Evolutionary conservation across 768 basidiomycete genomes (phyloP), one percentile per base, ranked within the genome.

Genomic region (Agaricus blazei): DNA sequence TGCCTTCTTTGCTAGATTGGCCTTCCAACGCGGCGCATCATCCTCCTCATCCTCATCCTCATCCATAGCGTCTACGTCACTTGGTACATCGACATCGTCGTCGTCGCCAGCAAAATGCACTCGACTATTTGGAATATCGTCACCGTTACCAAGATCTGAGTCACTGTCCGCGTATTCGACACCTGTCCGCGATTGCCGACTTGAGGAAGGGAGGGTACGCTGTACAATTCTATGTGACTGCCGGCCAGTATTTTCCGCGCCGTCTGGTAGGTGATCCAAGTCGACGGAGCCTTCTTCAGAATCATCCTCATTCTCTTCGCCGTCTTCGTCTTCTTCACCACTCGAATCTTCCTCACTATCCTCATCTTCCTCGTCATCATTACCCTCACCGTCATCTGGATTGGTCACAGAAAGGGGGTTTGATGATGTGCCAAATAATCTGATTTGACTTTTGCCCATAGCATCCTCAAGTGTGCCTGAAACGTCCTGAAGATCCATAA

Each of bases 401-500:
- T 67, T 58, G n/a, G 72, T 72, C 11, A 83, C 71, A 1, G 72
- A 77, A 34, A 98, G 78, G 9, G 83, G 80, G 48, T 79, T 82
- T 1, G 87, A 85, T 0, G 96, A 98, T 2, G 87, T 82, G 14
- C 84, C 91, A 36, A 98, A 83, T 2, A 99, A 78, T 36, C 81
- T 79, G 58, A 99, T 94, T 55, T 89, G 81, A 62, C 90, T 92
- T 54, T 80, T 79, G 15, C 85, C 80, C 29, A 98, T 85, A 7
- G 77, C 81, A 61, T 94, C 93, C 57, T 87, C 94, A 28, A 99
- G 84, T 0, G 95, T 98, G 2, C 75, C 70, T 28, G 74, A 72
- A 19, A 86, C 90, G 59, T 94, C 97, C 68, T 99, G 97, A 12
- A 99, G 76, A 67, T 92, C 90, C 79, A 98, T 90, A 11, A 99